Conservation (phyloP, 2,329 filamentous ascomycete species). For the Paraphaeosphaeria minitans region DNA sequence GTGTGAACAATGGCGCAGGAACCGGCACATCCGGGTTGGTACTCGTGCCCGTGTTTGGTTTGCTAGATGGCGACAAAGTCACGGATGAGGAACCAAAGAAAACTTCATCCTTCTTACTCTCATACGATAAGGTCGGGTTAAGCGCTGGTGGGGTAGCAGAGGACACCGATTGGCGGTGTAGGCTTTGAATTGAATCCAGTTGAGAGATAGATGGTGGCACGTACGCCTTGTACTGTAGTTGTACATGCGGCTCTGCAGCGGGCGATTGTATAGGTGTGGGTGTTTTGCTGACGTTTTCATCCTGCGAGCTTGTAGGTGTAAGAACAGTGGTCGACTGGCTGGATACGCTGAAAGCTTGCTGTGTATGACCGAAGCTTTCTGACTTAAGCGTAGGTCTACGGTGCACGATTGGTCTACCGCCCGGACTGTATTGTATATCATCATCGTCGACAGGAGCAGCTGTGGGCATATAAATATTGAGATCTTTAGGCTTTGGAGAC, state of each 20-base stretch:
- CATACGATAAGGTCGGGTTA: conserved; percentile 13
- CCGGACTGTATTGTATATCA: conserved; percentile 56
- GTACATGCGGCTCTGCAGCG: conserved; percentile 27
- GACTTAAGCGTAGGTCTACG: conserved; percentile 24
- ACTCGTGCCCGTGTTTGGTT: conserved; percentile 24
- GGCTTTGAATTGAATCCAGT: conserved; percentile 14
- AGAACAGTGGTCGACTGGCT: conserved; percentile 37
- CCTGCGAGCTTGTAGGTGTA: conserved; percentile 44
- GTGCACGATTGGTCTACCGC: conserved; percentile 56
- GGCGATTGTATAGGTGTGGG: conserved; percentile 39
- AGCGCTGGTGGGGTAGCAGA: conserved; percentile 19
- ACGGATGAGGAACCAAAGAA: conserved; percentile 36
- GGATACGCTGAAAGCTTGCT: conserved; percentile 25
- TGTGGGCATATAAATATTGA: conserved; percentile 28
- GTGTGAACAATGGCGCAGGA: conserved; percentile 32
- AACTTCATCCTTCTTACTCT: conserved; percentile 38
- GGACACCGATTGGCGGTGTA: conserved; percentile 33
- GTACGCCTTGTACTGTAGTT: conserved; percentile 42
- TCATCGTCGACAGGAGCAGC: conserved; percentile 24
- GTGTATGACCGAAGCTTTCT: conserved; percentile 16
- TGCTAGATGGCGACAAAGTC: conserved; percentile 27
- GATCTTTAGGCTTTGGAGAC: conserved; percentile 17
- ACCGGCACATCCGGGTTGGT: conserved; percentile 26
- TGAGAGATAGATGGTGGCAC: conserved; percentile 28
- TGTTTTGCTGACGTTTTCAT: conserved; percentile 38